Conservation (phyloP, 345 rosid genomes). For the Linum usitatissimum region DNA sequence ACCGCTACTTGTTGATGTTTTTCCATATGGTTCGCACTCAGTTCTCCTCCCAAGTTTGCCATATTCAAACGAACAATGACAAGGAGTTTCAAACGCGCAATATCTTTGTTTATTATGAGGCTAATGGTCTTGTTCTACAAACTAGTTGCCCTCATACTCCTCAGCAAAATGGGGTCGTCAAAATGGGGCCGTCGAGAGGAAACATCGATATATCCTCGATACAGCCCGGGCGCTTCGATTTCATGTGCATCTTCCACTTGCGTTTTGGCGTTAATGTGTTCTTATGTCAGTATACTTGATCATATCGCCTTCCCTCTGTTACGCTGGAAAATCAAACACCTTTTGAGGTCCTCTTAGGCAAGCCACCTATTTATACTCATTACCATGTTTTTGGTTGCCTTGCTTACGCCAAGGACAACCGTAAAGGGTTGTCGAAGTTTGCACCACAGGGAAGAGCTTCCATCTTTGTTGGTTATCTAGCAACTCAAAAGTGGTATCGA, state of each 20-base stretch:
- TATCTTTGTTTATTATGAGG: neutral
- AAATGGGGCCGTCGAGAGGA: neutral
- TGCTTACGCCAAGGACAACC: no score
- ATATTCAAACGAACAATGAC: neutral
- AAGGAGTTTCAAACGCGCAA: neutral
- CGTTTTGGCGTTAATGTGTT: constrained; percentile 5
- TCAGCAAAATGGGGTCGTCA: neutral
- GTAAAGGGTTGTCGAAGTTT: neutral
- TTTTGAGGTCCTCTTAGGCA: neutral
- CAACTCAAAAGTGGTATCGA: constrained; percentile 7
- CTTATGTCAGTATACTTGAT: neutral
- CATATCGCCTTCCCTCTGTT: neutral
- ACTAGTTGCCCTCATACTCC: neutral
- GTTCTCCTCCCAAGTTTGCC: neutral
- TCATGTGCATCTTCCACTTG: neutral
- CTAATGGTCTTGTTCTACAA: neutral
- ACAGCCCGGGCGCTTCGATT: neutral
- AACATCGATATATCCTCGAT: constrained; percentile 1
- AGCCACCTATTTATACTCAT: neutral
- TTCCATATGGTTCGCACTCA: neutral
- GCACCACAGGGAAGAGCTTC: neutral
- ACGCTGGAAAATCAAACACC: neutral
- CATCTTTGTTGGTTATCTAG: no score
- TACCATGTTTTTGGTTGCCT: neutral
- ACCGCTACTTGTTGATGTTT: neutral